These are phyloP conservation scores for Centella asiatica DNA, from an alignment of 129 eudicot genomes.

Conservation along the genomic window DNA sequence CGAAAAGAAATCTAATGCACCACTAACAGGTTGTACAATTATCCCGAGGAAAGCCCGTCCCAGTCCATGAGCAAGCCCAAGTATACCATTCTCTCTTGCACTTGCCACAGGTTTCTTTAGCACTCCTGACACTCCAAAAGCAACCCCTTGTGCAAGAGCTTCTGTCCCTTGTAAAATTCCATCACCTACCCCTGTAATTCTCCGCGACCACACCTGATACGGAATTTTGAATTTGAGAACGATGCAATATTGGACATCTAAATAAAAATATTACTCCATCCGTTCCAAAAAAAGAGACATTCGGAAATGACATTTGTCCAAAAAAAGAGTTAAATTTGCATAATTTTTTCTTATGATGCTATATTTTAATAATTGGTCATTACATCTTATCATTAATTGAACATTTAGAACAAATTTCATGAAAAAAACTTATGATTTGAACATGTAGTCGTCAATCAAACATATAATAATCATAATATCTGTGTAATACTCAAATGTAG, in stretches of 20 bases:
- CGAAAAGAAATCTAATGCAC: conserved; percentile 92
- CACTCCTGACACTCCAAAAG: conserved; percentile 93
- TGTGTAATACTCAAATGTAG: too few species aligned
- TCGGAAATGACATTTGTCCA: too few species aligned
- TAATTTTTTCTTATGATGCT: too few species aligned
- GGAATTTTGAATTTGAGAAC: background rate
- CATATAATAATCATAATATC: too few species aligned
- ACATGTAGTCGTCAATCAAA: too few species aligned
- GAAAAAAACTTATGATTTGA: too few species aligned
- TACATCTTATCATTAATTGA: too few species aligned
- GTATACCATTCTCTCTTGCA: conserved; percentile 89
- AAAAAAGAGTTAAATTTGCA: too few species aligned
- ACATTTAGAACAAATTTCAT: too few species aligned
- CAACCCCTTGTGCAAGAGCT: conserved; percentile 98
- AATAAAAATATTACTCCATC: background rate
- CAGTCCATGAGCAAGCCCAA: conserved; percentile 97
- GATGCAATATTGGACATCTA: background rate
- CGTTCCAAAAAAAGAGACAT: too few species aligned
- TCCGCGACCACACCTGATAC: conserved; percentile 84
- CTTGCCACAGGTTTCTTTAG: conserved; percentile 86
- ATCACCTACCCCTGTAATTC: conserved; percentile 91
- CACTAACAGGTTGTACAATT: conserved; percentile 90
- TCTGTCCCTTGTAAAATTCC: conserved; percentile 95
- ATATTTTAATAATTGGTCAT: too few species aligned
- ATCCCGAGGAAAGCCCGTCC: conserved; percentile 87